A percentile compares a stretch with the other conserved stretches of the same genome.
phyloP scores from a whole-genome alignment of 192 early-diverging fungal species.

The Podila epigama region DNA sequence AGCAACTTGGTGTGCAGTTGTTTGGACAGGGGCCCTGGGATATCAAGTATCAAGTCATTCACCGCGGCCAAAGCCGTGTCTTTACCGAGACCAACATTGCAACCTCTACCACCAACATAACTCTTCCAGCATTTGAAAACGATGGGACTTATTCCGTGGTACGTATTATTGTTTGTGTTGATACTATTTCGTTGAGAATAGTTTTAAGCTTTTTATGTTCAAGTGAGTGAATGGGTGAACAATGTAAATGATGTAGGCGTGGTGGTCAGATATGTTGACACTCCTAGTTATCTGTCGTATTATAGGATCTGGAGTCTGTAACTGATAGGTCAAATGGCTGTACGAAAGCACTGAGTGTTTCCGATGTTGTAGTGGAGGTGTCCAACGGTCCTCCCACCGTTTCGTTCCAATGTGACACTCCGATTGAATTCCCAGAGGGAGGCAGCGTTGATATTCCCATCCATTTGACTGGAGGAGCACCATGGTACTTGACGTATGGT shows the following conservation, averaged over 20 bases:
- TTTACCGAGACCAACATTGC: conserved; percentile 15
- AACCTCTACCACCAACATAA: conserved; percentile 12
- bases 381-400: conserved; percentile 37
- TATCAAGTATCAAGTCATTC: conserved; percentile 40
- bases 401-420: conserved; percentile 34
- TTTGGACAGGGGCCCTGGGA: conserved; percentile 38
- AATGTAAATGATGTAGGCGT: not conserved
- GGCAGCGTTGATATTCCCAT: conserved; percentile 24
- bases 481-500: conserved; percentile 25
- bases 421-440: conserved; percentile 31
- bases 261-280: no score
- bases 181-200: not conserved
- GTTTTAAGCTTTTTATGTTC: not conserved
- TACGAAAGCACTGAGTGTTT: conserved; percentile 27
- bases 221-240: not conserved
- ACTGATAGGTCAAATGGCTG: conserved; percentile 37
- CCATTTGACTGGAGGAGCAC: conserved; percentile 36
- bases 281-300: not conserved
- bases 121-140: conserved; percentile 27
- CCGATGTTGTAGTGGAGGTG: conserved; percentile 35
- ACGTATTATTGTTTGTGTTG: not conserved
- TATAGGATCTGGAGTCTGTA: conserved; percentile 31
- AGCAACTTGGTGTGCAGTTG: conserved; percentile 23
- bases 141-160: conserved; percentile 36
- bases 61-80: conserved; percentile 13